Base-by-base conservation (phyloP, 2,329 filamentous ascomycete species). In the Alternaria sp. region DNA sequence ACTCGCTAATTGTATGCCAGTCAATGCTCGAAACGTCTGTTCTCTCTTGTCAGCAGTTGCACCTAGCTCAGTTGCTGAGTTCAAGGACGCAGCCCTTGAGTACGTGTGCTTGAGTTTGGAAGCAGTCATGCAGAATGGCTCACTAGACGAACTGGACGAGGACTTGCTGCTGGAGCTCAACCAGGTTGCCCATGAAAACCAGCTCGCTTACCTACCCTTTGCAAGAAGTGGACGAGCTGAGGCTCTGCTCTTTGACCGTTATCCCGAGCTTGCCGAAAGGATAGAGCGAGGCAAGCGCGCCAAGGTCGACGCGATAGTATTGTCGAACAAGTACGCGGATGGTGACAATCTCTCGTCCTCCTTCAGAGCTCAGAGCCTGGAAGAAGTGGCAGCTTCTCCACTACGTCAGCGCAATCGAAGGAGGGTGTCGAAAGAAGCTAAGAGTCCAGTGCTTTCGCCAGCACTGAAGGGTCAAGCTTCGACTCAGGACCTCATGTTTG, bases 91-190 rank as follows among this genome's bases (percentile, higher is more conserved):
- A 10, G 92, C 91, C 0, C 83, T 98, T 28, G 93, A 97, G 77
- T 99, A 97, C 75, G 89, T 97, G 21, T 97, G 93, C 72, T 83
- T 97, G 47, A 96, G 97, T 73, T 85, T 98, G 61, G 96, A 99
- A 79, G 89, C 90, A 7, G 93, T 98, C 86, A 88, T 99, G 54
- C 93, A 97, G 74, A 97, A 97, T 66, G 91, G 93, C 82, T 85
- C 95, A 15, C 85, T 99, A 3, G 92, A 96, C 68, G 91, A 93
- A 61, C 86, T 99, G 15, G 94, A 98, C 57, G 88, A 91, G 45
- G 91, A 96, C 63, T 82, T 98, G n/a, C 81, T 97, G 15, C 73
- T 86, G 3, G 93, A 97, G 57, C 85, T 99, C 3, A 93, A 97
- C 75, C 84, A 87, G 53, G 87, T 93, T 11, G 93, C 97, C 13